Base-by-base conservation (phyloP, 371 early-diverging fungal species). In the Mucor piriformis region DNA sequence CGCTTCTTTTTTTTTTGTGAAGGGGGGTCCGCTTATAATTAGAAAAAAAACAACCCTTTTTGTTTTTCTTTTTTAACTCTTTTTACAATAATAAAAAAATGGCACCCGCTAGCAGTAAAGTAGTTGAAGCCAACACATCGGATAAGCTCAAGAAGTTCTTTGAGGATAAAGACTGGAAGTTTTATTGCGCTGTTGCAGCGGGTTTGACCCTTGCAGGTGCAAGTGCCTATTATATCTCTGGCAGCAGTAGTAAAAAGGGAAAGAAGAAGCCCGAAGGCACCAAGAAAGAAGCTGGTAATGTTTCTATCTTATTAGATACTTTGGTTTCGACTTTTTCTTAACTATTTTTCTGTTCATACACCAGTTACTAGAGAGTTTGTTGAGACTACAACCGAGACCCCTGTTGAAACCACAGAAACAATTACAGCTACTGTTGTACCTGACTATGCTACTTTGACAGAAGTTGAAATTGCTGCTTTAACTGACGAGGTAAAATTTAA, bases 151-250 rank as follows among this genome's bases (percentile, higher is more conserved):
- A 83, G 52, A 79, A 81, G 72, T 83, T 85, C 61, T 72, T 90
- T 59, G 83, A 83, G 63, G 88, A 87, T 66, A 87, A 88, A 63
- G 86, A 87, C 72, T 91, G 91, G 91, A 90, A 88, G 73, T 88
- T 89, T 61, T 88, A 86, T 59, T 84, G 85, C 18, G 87, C 89
- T 27, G 70, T 90, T 16, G 81, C 82, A 44, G 88, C 88, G 33
- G 88, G 88, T 56, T 63, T 83, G 25, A 73, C 84, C 21, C 71
- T 81, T 20, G 89, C 87, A 10, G 87, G 89, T 46, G 81, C 88
- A 23, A 84, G 87, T 59, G 67, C 86, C 51, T 91, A 88, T 66
- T 89, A 84, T 71, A 77, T 86, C 48, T 70, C 86, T 44, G 38
- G 44, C 20, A 29, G 52, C 11, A 70, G 59, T 47, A 61, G 63